Evolutionary conservation across 1,139 yeast genomes (phyloP).

Genomic region (Scheffersomyces cryptocercus): DNA sequence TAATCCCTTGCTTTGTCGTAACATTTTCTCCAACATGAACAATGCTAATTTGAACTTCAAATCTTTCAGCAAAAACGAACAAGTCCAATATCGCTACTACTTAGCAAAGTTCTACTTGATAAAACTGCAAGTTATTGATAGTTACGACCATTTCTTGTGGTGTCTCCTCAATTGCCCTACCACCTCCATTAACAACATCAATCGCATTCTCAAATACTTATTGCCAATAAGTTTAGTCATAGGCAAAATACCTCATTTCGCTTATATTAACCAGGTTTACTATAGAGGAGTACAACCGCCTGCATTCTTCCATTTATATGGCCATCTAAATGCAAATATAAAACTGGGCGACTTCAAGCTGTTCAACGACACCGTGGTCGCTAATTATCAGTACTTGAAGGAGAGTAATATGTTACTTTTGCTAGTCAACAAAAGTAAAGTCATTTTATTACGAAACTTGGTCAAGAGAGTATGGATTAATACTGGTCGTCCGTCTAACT

Average conservation of each 20-base stretch:
- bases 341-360: conserved; percentile 41
- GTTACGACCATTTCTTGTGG: conserved; percentile 64
- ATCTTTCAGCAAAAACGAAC: conserved; percentile 50
- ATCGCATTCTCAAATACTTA: conserved; percentile 49
- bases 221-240: conserved; percentile 58
- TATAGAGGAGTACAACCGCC: conserved; percentile 22
- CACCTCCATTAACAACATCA: conserved; percentile 23
- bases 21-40: conserved; percentile 73
- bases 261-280: conserved; percentile 18
- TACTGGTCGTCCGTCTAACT: conserved; percentile 23
- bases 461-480: conserved; percentile 36
- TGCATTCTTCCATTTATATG: conserved; percentile 36
- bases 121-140: conserved; percentile 56
- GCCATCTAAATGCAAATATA: conserved; percentile 33
- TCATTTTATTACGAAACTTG: conserved; percentile 50
- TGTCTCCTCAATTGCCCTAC: conserved; percentile 51
- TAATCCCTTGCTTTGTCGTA: conserved; percentile 69
- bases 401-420: conserved; percentile 34
- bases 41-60: conserved; percentile 53
- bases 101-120: conserved; percentile 66
- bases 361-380: conserved; percentile 29
- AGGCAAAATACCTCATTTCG: conserved; percentile 49
- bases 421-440: conserved; percentile 40
- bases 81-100: conserved; percentile 66
- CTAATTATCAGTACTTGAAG: conserved; percentile 38